A percentile compares a stretch with the other conserved stretches of the same genome.
Conservation (phyloP, 2,329 filamentous ascomycete species). For the Monilinia laxa region DNA sequence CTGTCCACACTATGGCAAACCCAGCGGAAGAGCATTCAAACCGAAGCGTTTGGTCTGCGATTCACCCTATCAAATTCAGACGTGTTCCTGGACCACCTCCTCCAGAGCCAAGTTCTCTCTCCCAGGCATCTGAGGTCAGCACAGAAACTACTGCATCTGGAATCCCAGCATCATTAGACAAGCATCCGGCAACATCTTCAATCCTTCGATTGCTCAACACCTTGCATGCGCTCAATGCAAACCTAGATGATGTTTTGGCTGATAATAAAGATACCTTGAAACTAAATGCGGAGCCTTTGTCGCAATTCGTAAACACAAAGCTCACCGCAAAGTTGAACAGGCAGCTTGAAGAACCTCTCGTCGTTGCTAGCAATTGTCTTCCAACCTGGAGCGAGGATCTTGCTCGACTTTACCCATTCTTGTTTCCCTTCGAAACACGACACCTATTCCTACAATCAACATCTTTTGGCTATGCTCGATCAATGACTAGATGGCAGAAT, state of each 20-base stretch:
- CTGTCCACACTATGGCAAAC: constrained; percentile 65
- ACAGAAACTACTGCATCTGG: constrained; percentile 56
- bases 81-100: constrained; percentile 81
- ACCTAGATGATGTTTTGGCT: constrained; percentile 84
- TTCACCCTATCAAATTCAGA: constrained; percentile 90
- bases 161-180: constrained; percentile 76
- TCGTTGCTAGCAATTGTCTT: constrained; percentile 94
- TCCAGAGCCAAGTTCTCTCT: constrained; percentile 65
- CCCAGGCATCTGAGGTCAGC: constrained; percentile 49
- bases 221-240: constrained; percentile 87
- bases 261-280: constrained; percentile 71
- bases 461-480: constrained; percentile 94
- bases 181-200: constrained; percentile 79
- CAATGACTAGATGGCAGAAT: constrained; percentile 97
- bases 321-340: constrained; percentile 96
- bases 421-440: constrained; percentile 96
- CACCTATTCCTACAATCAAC: constrained; percentile 97
- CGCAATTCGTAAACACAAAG: constrained; percentile 98
- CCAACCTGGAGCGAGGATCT: constrained; percentile 96
- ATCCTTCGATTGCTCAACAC: constrained; percentile 88
- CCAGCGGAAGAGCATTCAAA: constrained; percentile 63
- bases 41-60: constrained; percentile 83
- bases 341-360: constrained; percentile 92
- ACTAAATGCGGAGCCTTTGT: constrained; percentile 76
- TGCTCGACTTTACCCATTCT: constrained; percentile 88